Percentiles rank a stretch among this genome's conserved stretches.
These are phyloP conservation scores for Pittosporum tobira DNA, from an alignment of 129 eudicot species.

Conservation along the genomic window DNA sequence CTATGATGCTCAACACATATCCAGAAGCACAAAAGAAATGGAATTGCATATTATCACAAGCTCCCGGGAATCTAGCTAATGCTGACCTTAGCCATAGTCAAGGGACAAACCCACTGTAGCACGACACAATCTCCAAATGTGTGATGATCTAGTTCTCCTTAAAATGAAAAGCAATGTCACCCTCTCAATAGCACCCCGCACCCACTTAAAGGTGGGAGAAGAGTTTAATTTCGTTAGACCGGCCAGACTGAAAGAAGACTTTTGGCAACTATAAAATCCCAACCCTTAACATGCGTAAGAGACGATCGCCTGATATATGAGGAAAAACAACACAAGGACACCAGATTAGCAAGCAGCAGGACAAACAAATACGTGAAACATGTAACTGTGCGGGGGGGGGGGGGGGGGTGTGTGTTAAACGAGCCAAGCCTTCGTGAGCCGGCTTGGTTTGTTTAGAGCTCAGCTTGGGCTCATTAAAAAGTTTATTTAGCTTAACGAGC, in stretches of 20 bases:
- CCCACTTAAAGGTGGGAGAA: conserved; percentile 80
- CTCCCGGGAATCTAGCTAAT: conserved; percentile 6
- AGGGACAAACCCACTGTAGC: conserved; percentile 71
- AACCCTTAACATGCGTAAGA: conserved; percentile 41
- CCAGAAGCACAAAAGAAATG: conserved; percentile 23
- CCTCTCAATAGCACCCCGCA: conserved; percentile 72
- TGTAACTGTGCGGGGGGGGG: too few species aligned
- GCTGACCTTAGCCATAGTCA: conserved; percentile 81
- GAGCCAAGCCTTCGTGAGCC: too few species aligned
- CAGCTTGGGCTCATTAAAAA: too few species aligned
- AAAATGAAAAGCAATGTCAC: conserved; percentile 54
- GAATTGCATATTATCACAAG: conserved; percentile 15
- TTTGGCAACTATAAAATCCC: conserved; percentile 44
- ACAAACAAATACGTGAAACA: not conserved
- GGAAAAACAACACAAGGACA: conserved; percentile 3
- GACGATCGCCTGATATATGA: conserved; percentile 45
- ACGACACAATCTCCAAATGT: conserved; percentile 92
- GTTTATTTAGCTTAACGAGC: too few species aligned
- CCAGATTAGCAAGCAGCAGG: not conserved
- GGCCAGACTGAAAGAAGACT: conserved; percentile 87
- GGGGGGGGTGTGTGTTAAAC: too few species aligned
- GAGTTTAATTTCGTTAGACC: conserved; percentile 49
- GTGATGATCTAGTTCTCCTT: conserved; percentile 89
- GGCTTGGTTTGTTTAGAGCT: too few species aligned
- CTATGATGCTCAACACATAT: conserved; percentile 20